Evolutionary conservation across 108 stramenopile genomes (phyloP).

Genomic region (Fragilaria crotonensis): DNA sequence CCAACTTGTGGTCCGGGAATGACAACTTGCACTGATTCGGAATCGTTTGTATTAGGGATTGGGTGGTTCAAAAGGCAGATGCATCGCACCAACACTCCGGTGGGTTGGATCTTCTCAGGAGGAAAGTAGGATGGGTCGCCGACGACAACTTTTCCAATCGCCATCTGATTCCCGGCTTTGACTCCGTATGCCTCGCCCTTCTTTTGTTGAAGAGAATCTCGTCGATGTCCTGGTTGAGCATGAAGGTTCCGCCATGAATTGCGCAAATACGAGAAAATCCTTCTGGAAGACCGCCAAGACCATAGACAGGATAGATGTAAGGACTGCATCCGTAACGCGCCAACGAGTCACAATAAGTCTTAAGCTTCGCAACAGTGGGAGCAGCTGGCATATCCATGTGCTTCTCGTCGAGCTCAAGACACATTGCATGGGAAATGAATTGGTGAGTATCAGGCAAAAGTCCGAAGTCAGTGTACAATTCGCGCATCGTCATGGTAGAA

Average conservation of each 20-base stretch:
- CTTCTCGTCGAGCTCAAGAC: constrained; percentile 85
- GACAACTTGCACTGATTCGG: constrained; percentile 95
- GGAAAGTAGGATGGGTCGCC: constrained; percentile 98
- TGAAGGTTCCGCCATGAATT: constrained; percentile 98
- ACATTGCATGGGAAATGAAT: constrained; percentile 99
- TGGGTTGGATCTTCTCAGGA: constrained; percentile 63
- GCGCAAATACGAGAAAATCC: constrained; percentile 98
- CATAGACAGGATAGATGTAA: constrained; percentile 99
- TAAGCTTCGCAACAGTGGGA: constrained; percentile 80
- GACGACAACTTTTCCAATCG: constrained; percentile 93
- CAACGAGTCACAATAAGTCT: constrained; percentile 91
- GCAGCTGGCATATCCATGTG: constrained; percentile 93
- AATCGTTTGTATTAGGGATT: constrained; percentile 84
- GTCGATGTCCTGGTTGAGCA: constrained; percentile 97
- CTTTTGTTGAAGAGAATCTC: constrained; percentile 87
- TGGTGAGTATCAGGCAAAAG: constrained; percentile 91
- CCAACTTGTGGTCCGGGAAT: constrained; percentile 95
- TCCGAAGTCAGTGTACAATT: constrained; percentile 92
- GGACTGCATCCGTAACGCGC: constrained; percentile 92
- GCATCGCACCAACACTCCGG: constrained; percentile 91
- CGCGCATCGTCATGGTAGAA: constrained; percentile 86
- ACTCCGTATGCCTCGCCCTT: constrained; percentile 88
- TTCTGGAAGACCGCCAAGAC: constrained; percentile 97
- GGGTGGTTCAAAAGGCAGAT: constrained; percentile 98
- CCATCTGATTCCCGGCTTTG: constrained; percentile 87